Evolutionary conservation across 2,329 filamentous ascomycete genomes (phyloP), one percentile per base, ranked within the genome.

Genomic region (Cladosporium sp.): DNA sequence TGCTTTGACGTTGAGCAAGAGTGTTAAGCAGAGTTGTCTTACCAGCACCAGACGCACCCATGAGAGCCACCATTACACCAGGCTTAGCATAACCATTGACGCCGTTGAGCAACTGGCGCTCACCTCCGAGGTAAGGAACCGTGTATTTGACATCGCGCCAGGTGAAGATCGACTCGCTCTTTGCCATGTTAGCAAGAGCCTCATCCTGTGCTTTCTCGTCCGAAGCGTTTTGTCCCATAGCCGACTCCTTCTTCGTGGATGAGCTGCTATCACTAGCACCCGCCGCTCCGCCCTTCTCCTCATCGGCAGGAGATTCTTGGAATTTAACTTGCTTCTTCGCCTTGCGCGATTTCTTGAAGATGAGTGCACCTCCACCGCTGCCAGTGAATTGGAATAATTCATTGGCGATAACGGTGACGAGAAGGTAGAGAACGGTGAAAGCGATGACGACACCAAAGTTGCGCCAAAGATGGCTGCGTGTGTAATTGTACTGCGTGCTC

Each of bases 1-100:
- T 76, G 13, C 73, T 82, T 63, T 89, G 84, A 2, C 88, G 79
- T 61, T 91, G 86, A 0, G 86, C 83, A 2, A 87, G 69, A 0
- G 85, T 88, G 66, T 93, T 90, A 15, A 94, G 74, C 0, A 94
- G 72, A 0, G 88, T 93, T 0, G 87, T 91, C 69, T 94, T 94
- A 11, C 88, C 89, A 7, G 89, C 88, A 38, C 86, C 87, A 3
- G 82, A 88, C 1, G 85, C 86, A 48, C 89, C 89, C 75, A 93
- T 88, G 1, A 94, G 72, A 0, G 88, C 88, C 38, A 88, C 82
- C 78, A 94, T 83, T 15, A 85, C 69, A 15, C 88, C 88, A 1
- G 88, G 88, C 61, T 89, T 90, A 1, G 83, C 87, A 57, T 87
- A 92, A 1, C 88, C 88, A 51, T 76, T 84, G 52, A 93, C 80